These are phyloP conservation scores for Ganoderma multipileum DNA, from an alignment of 1,284 basidiomycete genomes.

Conservation along the genomic window DNA sequence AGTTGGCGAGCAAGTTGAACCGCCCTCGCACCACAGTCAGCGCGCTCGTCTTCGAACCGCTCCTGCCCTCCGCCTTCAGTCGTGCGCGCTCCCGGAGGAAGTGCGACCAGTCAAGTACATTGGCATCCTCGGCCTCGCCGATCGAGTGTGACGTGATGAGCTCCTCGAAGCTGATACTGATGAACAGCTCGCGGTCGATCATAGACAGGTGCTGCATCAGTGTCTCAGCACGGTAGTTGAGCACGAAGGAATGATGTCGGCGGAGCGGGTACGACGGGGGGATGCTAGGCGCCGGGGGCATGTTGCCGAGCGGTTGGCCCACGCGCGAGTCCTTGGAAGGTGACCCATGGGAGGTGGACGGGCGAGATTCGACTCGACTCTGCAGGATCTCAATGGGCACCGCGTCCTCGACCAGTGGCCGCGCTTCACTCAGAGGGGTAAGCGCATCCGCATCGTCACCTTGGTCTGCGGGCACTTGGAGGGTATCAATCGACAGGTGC, in stretches of 20 bases:
- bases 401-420: conserved; percentile 62
- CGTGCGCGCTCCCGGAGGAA: conserved; percentile 80
- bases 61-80: conserved; percentile 69
- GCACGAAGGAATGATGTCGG: conserved; percentile 70
- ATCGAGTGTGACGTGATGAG: conserved; percentile 77
- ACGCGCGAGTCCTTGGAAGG: conserved; percentile 25
- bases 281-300: conserved; percentile 24
- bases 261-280: conserved; percentile 36
- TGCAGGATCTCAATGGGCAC: conserved; percentile 72
- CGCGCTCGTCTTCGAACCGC: conserved; percentile 68
- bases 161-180: conserved; percentile 85
- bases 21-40: conserved; percentile 82
- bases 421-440: conserved; percentile 49
- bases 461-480: conserved; percentile 19
- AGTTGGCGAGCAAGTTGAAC: conserved; percentile 88
- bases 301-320: conserved; percentile 35
- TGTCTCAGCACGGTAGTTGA: conserved; percentile 61
- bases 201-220: conserved; percentile 85
- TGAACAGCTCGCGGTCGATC: conserved; percentile 89
- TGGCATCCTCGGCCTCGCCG: conserved; percentile 59
- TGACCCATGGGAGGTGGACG: conserved; percentile 44
- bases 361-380: conserved; percentile 55
- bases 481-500: conserved; percentile 23
- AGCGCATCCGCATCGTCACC: conserved; percentile 35
- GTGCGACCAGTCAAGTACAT: conserved; percentile 84